Percentiles rank a stretch among this genome's conserved stretches.
These are phyloP conservation scores for Liriodendron chinense DNA, from an alignment of 164 flowering plant genomes.

Conservation along the genomic window DNA sequence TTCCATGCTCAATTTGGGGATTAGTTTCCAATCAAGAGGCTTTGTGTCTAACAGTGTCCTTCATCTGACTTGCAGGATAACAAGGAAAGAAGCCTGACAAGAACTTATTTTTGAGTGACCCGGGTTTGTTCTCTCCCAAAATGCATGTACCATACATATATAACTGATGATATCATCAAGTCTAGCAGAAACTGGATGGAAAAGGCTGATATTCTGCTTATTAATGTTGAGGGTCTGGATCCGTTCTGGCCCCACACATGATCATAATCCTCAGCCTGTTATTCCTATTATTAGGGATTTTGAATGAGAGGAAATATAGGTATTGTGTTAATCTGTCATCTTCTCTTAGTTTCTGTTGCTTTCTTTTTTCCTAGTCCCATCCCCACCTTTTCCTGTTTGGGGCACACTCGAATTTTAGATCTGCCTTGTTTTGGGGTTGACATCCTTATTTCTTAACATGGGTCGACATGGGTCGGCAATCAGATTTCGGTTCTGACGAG, in stretches of 20 bases:
- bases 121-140: not conserved
- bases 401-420: too few species aligned
- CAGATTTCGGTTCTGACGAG: too few species aligned
- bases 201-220: not conserved
- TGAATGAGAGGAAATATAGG: too few species aligned
- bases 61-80: constrained; percentile 54
- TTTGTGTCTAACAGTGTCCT: constrained; percentile 1
- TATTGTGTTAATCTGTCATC: too few species aligned
- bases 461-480: too few species aligned
- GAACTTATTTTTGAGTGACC: not conserved
- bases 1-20: not conserved
- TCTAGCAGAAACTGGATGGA: not conserved
- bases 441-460: too few species aligned
- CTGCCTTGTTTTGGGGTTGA: too few species aligned
- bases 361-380: too few species aligned
- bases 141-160: constrained; percentile 1
- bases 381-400: too few species aligned
- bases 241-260: not conserved
- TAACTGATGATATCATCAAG: not conserved
- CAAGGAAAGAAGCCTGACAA: constrained; percentile 87
- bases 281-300: too few species aligned
- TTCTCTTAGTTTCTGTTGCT: too few species aligned
- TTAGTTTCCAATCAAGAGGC: not conserved
- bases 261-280: not conserved
- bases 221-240: not conserved